A percentile compares a stretch with the other conserved stretches of the same genome.
phyloP scores from a whole-genome alignment of 306 rosid species.

The Heteromeles arbutifolia region DNA sequence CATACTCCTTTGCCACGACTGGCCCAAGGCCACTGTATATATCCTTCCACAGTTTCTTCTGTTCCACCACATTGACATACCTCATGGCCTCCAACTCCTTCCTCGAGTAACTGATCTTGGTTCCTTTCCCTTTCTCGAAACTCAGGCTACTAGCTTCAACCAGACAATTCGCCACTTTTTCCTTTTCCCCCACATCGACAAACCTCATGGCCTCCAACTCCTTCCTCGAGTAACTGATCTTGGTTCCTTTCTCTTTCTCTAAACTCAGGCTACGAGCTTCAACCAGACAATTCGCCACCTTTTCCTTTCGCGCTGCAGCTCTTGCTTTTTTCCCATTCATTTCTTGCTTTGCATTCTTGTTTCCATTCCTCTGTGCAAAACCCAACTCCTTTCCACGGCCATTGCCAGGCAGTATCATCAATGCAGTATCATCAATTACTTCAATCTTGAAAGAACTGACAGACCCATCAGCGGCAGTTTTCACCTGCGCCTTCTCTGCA shows the following conservation, averaged over 20 bases:
- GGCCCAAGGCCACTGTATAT: slow-evolving; percentile 41
- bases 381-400: slow-evolving; percentile 15
- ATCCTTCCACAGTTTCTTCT: slow-evolving; percentile 50
- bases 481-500: slow-evolving; percentile 13
- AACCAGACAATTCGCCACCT: not conserved
- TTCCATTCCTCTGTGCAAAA: slow-evolving; percentile 16
- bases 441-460: slow-evolving; percentile 39
- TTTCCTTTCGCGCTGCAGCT: slow-evolving; percentile 28
- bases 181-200: slow-evolving; percentile 37
- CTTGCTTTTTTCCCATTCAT: slow-evolving; percentile 24
- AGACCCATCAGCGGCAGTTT: not conserved
- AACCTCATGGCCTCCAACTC: slow-evolving; percentile 66
- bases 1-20: slow-evolving; percentile 51
- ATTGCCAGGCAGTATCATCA: slow-evolving; percentile 26
- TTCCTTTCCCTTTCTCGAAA: slow-evolving; percentile 17
- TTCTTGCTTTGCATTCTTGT: slow-evolving; percentile 8
- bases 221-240: slow-evolving; percentile 44
- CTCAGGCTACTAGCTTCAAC: not conserved
- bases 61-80: slow-evolving; percentile 42
- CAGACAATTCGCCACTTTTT: not conserved
- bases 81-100: slow-evolving; percentile 60
- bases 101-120: slow-evolving; percentile 43
- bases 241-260: slow-evolving; percentile 19
- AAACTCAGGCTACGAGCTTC: not conserved
- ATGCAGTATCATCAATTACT: slow-evolving; percentile 80